Conservation (phyloP, 441 rosid species). For the Cnidoscolus chayamansa region DNA sequence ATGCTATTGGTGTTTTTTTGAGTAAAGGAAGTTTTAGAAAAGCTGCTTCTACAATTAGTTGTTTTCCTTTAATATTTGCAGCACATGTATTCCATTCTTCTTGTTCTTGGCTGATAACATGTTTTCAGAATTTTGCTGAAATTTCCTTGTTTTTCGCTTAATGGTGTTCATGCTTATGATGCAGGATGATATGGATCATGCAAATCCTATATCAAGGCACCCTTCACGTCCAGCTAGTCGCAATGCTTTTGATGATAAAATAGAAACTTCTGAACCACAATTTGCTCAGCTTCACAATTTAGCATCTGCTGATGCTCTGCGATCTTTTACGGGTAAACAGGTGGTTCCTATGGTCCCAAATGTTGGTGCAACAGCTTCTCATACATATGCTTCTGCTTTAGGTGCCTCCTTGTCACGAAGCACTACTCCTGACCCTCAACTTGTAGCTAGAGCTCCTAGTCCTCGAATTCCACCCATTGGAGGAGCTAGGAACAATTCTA, state of each 20-base stretch:
- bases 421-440: slow-evolving; percentile 63
- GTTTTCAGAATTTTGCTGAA: not conserved
- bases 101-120: not conserved
- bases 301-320: slow-evolving; percentile 36
- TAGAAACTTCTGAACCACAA: slow-evolving; percentile 43
- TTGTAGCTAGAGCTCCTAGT: slow-evolving; percentile 54
- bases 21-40: not conserved
- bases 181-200: slow-evolving; percentile 55
- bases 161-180: slow-evolving; percentile 24
- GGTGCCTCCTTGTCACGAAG: slow-evolving; percentile 63
- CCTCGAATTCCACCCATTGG: slow-evolving; percentile 60
- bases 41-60: not conserved
- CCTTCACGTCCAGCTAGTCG: slow-evolving; percentile 60
- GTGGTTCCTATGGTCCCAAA: slow-evolving; percentile 26
- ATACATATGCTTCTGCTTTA: slow-evolving; percentile 57
- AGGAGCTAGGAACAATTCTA: slow-evolving; percentile 43
- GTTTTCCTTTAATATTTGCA: not conserved
- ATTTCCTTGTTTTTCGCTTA: slow-evolving; percentile 10
- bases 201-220: slow-evolving; percentile 40
- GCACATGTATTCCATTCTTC: not conserved
- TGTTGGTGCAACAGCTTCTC: slow-evolving; percentile 45
- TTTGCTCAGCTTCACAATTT: slow-evolving; percentile 44
- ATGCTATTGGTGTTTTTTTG: not conserved
- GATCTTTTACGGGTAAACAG: slow-evolving; percentile 33
- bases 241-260: slow-evolving; percentile 47